Evolutionary conservation across 208 protist genomes (phyloP), one percentile per base, ranked within the genome.

Genomic region (Leishmania gerbilli): DNA sequence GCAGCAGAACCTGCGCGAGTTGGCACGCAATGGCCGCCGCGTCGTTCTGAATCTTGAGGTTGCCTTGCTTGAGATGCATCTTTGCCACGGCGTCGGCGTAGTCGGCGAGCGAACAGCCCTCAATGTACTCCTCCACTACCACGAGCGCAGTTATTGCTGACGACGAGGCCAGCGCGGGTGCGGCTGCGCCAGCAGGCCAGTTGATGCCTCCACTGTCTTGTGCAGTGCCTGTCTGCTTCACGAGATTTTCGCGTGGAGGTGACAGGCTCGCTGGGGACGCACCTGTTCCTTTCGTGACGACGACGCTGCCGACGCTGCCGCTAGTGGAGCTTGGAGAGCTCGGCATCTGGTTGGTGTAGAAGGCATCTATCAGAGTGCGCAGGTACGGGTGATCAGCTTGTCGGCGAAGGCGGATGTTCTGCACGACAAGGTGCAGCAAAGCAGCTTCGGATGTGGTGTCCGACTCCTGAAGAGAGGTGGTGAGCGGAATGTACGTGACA

Each of bases 401-500:
- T 4, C 82, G 82, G 3, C 82, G 82, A 5, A 86, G 74, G 3
- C 53, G 56, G 1, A 86, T 34, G 74, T 86, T 60, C 37, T 77
- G 72, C 37, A 68, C 49, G 34, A 86, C 31, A 19, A 55, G 53
- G 5, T 58, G 31, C 17, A 86, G 65, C 19, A 67, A 58, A 1
- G 62, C 72, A 0, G 72, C 71, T 27, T 86, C 82, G 9, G 45
- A 51, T 3, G 82, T 71, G 11, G 19, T 37, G n/a, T 34, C 37
- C 17, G 42, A 13, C 27, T 69, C 78, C 55, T 82, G 82, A 7
- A 86, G 34, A 42, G 78, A 77, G 42, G 82, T 82, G 5, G 58
- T 7, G 5, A 86, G 82, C 1, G 82, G 82, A n/a, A 86, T 79
- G 74, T 82, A 82, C 0, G 82, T 86, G 34, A 86, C 74, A 15